phyloP scores from a whole-genome alignment of 2,329 filamentous ascomycete genomes.

The Curvularia sp. region DNA sequence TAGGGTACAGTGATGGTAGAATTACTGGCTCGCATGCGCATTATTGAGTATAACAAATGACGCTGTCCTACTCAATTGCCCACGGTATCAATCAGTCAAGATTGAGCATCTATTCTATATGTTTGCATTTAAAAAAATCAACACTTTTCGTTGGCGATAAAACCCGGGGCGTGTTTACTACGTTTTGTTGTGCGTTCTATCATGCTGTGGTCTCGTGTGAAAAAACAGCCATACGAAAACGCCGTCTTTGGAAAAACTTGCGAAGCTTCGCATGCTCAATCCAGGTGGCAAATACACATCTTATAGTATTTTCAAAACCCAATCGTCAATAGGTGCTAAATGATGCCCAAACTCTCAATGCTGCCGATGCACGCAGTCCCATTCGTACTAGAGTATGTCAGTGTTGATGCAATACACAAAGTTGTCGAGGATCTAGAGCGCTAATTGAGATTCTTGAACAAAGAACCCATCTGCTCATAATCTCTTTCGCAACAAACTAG shows the following conservation, averaged over 20 bases:
- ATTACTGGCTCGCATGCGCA: neutral
- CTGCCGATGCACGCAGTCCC: conserved; percentile 62
- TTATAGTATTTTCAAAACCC: neutral
- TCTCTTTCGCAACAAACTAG: neutral
- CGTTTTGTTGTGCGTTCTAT: neutral
- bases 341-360: conserved; percentile 14
- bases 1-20: neutral
- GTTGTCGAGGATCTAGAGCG: neutral
- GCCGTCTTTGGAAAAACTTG: neutral
- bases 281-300: neutral
- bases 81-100: no score
- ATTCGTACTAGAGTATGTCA: conserved; percentile 58
- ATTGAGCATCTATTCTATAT: neutral
- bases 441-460: no score
- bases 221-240: neutral
- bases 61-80: neutral
- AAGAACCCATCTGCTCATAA: neutral
- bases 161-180: neutral
- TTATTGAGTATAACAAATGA: neutral
- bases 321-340: neutral
- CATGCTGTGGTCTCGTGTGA: neutral
- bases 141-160: neutral
- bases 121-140: neutral
- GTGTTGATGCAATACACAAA: neutral
- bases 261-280: neutral